These are phyloP conservation scores for Irpex sp. DNA, from an alignment of 1,284 basidiomycete genomes.

Conservation along the genomic window DNA sequence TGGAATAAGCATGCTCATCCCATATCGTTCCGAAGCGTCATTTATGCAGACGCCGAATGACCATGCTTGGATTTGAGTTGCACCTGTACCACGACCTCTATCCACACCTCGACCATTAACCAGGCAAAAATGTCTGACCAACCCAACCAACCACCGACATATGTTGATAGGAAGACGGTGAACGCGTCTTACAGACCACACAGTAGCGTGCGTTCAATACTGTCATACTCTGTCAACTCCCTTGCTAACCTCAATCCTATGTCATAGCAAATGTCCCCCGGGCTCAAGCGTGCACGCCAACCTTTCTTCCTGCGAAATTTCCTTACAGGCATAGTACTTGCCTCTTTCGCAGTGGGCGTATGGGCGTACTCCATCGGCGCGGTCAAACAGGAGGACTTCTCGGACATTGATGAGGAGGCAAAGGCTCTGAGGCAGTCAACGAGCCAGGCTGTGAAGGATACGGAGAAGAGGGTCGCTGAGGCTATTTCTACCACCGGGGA, in stretches of 20 bases:
- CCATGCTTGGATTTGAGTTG: conserved; percentile 5
- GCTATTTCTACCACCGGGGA: conserved; percentile 5
- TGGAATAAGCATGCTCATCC: background rate
- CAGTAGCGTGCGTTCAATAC: conserved; percentile 30
- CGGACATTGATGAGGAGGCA: conserved; percentile 78
- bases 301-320: conserved; percentile 82
- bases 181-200: conserved; percentile 36
- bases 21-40: background rate
- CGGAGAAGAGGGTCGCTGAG: conserved; percentile 14
- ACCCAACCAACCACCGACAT: conserved; percentile 15
- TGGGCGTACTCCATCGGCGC: conserved; percentile 93
- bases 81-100: conserved; percentile 4
- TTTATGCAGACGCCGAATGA: background rate
- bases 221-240: background rate
- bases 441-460: conserved; percentile 26
- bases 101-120: background rate
- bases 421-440: conserved; percentile 43
- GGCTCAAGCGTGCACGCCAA: conserved; percentile 81
- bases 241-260: background rate
- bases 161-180: conserved; percentile 32
- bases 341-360: conserved; percentile 78
- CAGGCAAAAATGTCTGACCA: background rate
- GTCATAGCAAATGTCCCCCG: conserved; percentile 76
- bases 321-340: conserved; percentile 71
- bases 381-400: conserved; percentile 91